These are phyloP conservation scores for Taiwanofungus camphoratus DNA, from an alignment of 1,284 basidiomycete species.

Conservation along the genomic window DNA sequence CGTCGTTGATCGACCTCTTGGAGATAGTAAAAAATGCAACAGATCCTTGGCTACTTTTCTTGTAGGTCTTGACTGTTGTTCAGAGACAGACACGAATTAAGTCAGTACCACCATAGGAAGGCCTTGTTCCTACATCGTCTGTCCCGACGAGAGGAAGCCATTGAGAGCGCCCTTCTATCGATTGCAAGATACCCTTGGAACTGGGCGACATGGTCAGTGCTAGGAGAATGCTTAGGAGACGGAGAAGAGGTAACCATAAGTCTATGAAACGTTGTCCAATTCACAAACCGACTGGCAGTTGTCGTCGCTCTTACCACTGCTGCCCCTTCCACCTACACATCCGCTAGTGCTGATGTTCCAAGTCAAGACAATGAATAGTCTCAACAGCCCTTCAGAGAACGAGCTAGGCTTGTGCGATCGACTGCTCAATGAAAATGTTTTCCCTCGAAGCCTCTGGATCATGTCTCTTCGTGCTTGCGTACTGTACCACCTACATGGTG, in stretches of 20 bases:
- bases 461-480: slow-evolving; percentile 83
- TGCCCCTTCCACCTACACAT: slow-evolving; percentile 63
- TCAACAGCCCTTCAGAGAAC: slow-evolving; percentile 84
- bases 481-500: slow-evolving; percentile 87
- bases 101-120: slow-evolving; percentile 44
- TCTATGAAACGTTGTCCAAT: slow-evolving; percentile 16
- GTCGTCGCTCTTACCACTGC: slow-evolving; percentile 55
- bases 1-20: slow-evolving; percentile 55
- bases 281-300: too few relatives aligned
- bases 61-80: slow-evolving; percentile 47
- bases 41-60: slow-evolving; percentile 84
- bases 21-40: slow-evolving; percentile 47
- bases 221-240: slow-evolving; percentile 79
- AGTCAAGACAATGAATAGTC: slow-evolving; percentile 83
- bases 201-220: slow-evolving; percentile 89
- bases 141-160: slow-evolving; percentile 78
- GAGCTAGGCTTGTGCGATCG: slow-evolving; percentile 75
- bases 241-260: slow-evolving; percentile 71
- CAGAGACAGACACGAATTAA: slow-evolving; percentile 8
- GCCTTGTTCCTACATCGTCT: slow-evolving; percentile 77
- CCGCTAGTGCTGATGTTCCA: slow-evolving; percentile 85
- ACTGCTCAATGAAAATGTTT: slow-evolving; percentile 65
- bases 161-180: slow-evolving; percentile 76
- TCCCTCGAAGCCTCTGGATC: slow-evolving; percentile 82
- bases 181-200: slow-evolving; percentile 88